Base-by-base conservation (phyloP, 257 asterid genomes). In the Solanum rostratum region DNA sequence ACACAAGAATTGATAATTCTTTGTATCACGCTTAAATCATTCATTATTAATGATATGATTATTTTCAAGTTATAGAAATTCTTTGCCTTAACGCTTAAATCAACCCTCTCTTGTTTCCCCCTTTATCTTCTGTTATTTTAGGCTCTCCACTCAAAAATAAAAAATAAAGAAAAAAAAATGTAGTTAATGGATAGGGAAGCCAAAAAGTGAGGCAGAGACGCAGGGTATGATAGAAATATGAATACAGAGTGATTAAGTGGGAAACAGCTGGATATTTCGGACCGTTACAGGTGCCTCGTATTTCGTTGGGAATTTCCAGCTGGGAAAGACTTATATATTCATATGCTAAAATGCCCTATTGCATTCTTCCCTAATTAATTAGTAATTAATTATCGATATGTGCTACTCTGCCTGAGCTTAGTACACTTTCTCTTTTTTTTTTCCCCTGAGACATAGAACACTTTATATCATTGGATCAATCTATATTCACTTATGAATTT, bases 191-290 rank as follows among this genome's bases (percentile, higher is more conserved):
- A 55, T 55, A 20, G 20, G 20, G 65, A 15, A 68, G 65, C 6
- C 33, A 30, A 62, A 55, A 79, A 20, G 83, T 10, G 30, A 53
- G 41, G 41, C 43, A 63, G 70, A 10, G 12, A 6, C 46, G 33
- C n/a, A 45, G 62, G 16, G 39, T 41, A 9, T 8, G 46, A 9
- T n/a, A 27, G 52, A 12, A 19, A 39, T 14, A 14, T 57, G 29
- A 24, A 14, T 43, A 37, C 29, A 76, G 55, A 63, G 55, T 45
- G 37, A 43, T 60, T 83, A 33, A 33, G 55, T 91, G 93, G 92
- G 54, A 43, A 81, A 90, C 96, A 93, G 95, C 97, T 92, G 95
- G 95, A 90, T 92, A 89, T 81, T 27, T 86, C 16, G 86, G 91
- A 90, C 92, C 96, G 93, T 93, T 91, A 85, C 84, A 50, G 66